A percentile compares a stretch with the other conserved stretches of the same genome.
These are phyloP conservation scores for Lophiostoma macrostomum DNA, from an alignment of 495 filamentous ascomycete genomes.

Conservation along the genomic window DNA sequence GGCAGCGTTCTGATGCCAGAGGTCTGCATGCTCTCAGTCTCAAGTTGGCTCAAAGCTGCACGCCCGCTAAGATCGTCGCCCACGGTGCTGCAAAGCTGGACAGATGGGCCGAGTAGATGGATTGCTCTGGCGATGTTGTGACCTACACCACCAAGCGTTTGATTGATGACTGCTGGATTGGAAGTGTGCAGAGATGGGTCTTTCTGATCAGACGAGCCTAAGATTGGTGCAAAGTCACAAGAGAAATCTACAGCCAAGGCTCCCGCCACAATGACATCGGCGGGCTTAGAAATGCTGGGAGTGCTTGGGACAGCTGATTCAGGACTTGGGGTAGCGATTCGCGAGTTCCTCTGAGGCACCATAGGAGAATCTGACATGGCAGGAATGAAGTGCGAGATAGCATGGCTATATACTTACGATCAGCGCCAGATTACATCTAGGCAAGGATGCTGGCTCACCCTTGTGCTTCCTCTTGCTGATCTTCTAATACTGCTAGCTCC, in stretches of 20 bases:
- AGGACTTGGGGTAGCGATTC: background rate
- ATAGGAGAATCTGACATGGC: slow-evolving; percentile 2
- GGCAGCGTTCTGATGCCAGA: slow-evolving; percentile 58
- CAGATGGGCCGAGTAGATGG: slow-evolving; percentile 56
- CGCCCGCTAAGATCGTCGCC: slow-evolving; percentile 74
- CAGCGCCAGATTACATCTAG: slow-evolving; percentile 23
- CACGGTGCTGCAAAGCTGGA: slow-evolving; percentile 71
- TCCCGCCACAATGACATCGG: slow-evolving; percentile 79
- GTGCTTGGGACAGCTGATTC: slow-evolving; percentile 1
- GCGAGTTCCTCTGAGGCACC: background rate
- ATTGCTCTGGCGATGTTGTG: slow-evolving; percentile 84
- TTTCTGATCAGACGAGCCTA: slow-evolving; percentile 31
- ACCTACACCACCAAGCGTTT: slow-evolving; percentile 91
- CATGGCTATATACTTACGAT: slow-evolving; percentile 30
- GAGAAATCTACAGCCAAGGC: slow-evolving; percentile 83
- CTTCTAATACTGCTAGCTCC: slow-evolving; percentile 65
- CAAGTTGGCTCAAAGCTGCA: slow-evolving; percentile 61
- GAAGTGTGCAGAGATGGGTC: slow-evolving; percentile 72
- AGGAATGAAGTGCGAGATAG: slow-evolving; percentile 15
- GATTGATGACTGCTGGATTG: slow-evolving; percentile 74
- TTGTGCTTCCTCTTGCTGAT: slow-evolving; percentile 23
- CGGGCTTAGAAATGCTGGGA: background rate
- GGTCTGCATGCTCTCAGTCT: slow-evolving; percentile 60
- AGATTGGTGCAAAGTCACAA: slow-evolving; percentile 66
- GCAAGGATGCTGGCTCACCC: slow-evolving; percentile 25